Conservation (phyloP, 2,329 filamentous ascomycete genomes). For the Talaromyces sp. region DNA sequence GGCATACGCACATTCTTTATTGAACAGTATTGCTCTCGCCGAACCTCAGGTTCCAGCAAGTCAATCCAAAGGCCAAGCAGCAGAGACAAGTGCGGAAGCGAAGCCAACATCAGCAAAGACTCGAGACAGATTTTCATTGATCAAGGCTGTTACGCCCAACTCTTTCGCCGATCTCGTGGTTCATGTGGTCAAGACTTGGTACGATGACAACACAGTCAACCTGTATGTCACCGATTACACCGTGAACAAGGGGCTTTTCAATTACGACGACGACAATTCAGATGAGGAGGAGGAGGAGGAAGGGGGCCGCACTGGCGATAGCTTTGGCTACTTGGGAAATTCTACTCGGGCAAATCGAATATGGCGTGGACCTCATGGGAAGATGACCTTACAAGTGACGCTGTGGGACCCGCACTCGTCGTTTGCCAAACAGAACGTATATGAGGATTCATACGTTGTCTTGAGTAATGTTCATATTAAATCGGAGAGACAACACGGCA, state of each 20-base stretch:
- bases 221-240: constrained; percentile 84
- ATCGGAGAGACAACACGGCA: constrained; percentile 40
- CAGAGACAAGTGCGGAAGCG: neutral
- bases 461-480: constrained; percentile 72
- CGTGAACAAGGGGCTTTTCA: constrained; percentile 59
- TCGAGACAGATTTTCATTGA: constrained; percentile 53
- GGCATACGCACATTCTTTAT: constrained; percentile 21
- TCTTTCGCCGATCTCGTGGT: constrained; percentile 66
- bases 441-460: constrained; percentile 56
- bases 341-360: constrained; percentile 29
- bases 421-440: constrained; percentile 53
- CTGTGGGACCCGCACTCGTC: constrained; percentile 64
- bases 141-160: constrained; percentile 56
- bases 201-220: constrained; percentile 45
- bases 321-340: constrained; percentile 46
- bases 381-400: constrained; percentile 65
- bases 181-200: constrained; percentile 60
- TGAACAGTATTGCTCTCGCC: constrained; percentile 15
- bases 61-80: neutral
- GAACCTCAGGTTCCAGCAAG: neutral
- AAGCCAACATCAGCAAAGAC: neutral
- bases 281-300: constrained; percentile 25
- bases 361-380: constrained; percentile 73
- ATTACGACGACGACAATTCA: constrained; percentile 39
- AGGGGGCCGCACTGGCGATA: constrained; percentile 46